These are phyloP conservation scores for Warburgia ugandensis DNA, from an alignment of 164 flowering plant species.

Conservation along the genomic window DNA sequence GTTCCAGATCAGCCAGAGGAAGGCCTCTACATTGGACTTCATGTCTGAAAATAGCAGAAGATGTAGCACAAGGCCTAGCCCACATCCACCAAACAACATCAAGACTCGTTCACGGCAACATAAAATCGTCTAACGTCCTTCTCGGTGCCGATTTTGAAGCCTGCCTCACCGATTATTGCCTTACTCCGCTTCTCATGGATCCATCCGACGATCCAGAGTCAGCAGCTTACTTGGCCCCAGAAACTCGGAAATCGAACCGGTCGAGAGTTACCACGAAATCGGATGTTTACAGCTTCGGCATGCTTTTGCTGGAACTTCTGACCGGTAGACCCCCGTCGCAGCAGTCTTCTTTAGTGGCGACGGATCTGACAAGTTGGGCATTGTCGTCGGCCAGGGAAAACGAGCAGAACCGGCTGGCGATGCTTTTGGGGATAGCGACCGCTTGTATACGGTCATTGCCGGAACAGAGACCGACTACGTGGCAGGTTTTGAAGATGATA, in stretches of 20 bases:
- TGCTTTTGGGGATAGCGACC: slow-evolving; percentile 65
- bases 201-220: slow-evolving; percentile 24
- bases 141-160: slow-evolving; percentile 94
- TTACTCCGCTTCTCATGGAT: slow-evolving; percentile 30
- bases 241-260: slow-evolving; percentile 30
- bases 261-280: slow-evolving; percentile 50
- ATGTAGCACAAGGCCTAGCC: slow-evolving; percentile 91
- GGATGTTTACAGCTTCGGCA: slow-evolving; percentile 76
- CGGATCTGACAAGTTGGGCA: slow-evolving; percentile 62
- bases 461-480: slow-evolving; percentile 87
- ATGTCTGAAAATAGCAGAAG: slow-evolving; percentile 94
- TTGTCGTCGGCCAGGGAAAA: slow-evolving; percentile 31
- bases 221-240: slow-evolving; percentile 60
- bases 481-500: slow-evolving; percentile 91
- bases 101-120: slow-evolving; percentile 82
- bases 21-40: slow-evolving; percentile 99
- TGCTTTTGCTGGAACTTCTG: slow-evolving; percentile 72
- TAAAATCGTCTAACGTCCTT: slow-evolving; percentile 87
- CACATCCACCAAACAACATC: slow-evolving; percentile 92
- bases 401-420: slow-evolving; percentile 48
- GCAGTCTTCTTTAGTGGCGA: slow-evolving; percentile 35
- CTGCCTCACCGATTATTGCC: slow-evolving; percentile 80
- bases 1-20: slow-evolving; percentile 71
- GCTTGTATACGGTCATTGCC: slow-evolving; percentile 50
- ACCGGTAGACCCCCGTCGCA: slow-evolving; percentile 63